Evolutionary conservation across 352 stramenopile genomes (phyloP).

Genomic region (Phytophthora pistaciae): DNA sequence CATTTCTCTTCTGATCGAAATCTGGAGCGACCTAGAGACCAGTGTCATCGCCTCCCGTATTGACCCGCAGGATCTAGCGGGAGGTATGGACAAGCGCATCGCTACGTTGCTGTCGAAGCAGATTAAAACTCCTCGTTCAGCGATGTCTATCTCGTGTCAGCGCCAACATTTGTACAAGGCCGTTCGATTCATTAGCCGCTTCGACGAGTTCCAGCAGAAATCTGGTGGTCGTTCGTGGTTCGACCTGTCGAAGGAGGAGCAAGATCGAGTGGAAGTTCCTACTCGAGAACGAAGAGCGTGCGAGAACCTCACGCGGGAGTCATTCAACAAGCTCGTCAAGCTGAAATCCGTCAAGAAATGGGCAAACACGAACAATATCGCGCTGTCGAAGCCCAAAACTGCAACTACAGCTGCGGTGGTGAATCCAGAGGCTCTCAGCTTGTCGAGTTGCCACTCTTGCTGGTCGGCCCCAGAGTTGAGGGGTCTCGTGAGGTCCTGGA

Average conservation of each 20-base stretch:
- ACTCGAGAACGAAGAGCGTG: constrained; percentile 1
- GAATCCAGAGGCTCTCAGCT: too few species aligned
- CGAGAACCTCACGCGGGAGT: constrained; percentile 11
- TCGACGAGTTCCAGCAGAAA: constrained; percentile 20
- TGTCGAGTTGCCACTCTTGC: constrained; percentile 12
- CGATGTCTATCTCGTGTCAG: not conserved
- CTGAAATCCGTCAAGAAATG: constrained; percentile 21
- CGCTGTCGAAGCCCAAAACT: not conserved
- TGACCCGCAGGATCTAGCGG: not conserved
- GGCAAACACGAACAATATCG: not conserved
- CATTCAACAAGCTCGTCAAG: constrained; percentile 16
- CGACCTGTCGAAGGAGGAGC: constrained; percentile 20
- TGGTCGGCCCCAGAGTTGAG: constrained; percentile 19
- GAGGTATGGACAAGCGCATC: constrained; percentile 16
- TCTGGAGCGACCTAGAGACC: constrained; percentile 15
- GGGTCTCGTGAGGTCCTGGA: constrained; percentile 24
- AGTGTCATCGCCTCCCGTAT: not conserved
- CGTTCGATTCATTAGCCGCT: constrained; percentile 17
- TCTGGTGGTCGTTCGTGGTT: constrained; percentile 15
- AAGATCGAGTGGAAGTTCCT: constrained; percentile 7
- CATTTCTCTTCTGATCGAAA: constrained; percentile 14
- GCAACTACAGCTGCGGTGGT: not conserved
- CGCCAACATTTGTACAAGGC: constrained; percentile 22
- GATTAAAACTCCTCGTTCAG: not conserved
- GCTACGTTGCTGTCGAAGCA: not conserved